Conservation (phyloP, 805 yeast species). For the Candida boleticola region DNA sequence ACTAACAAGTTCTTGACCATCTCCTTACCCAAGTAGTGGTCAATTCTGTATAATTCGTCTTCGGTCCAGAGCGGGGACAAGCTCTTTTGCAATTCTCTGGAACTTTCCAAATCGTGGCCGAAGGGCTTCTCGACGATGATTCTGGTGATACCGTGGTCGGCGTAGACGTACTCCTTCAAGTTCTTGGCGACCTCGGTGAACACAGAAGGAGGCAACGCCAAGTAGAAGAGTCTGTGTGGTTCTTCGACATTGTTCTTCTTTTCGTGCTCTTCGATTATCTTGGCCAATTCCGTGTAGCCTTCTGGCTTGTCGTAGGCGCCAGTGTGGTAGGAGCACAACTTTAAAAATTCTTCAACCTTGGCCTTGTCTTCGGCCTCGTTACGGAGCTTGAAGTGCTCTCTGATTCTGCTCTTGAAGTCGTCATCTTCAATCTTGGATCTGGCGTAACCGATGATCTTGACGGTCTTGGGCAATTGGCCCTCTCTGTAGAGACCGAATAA, state of each 20-base stretch:
- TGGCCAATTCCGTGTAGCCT: slow-evolving; percentile 62
- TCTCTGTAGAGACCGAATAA: slow-evolving; percentile 64
- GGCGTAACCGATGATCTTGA: slow-evolving; percentile 88
- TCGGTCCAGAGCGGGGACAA: slow-evolving; percentile 87
- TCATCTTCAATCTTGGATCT: slow-evolving; percentile 69
- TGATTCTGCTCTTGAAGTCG: slow-evolving; percentile 67
- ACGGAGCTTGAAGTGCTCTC: slow-evolving; percentile 55
- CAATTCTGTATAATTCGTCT: slow-evolving; percentile 91
- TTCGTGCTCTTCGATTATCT: slow-evolving; percentile 61
- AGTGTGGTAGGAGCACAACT: slow-evolving; percentile 61
- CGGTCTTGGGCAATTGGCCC: slow-evolving; percentile 68
- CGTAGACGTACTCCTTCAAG: slow-evolving; percentile 67
- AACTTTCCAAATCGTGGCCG: slow-evolving; percentile 83
- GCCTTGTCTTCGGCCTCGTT: slow-evolving; percentile 41
- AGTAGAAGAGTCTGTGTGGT: slow-evolving; percentile 82
- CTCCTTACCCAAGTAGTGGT: slow-evolving; percentile 97
- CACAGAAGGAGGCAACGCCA: slow-evolving; percentile 93
- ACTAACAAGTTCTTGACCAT: slow-evolving; percentile 92
- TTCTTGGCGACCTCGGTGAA: slow-evolving; percentile 77
- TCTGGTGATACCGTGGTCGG: slow-evolving; percentile 64
- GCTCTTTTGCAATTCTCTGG: slow-evolving; percentile 71
- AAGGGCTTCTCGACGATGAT: slow-evolving; percentile 96
- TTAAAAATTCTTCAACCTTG: slow-evolving; percentile 62
- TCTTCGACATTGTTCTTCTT: slow-evolving; percentile 36
- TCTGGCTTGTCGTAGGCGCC: slow-evolving; percentile 81